Percentiles rank a stretch among this genome's conserved stretches.
Conservation (phyloP, 2,329 filamentous ascomycete genomes). For the Bipolaris cookei region DNA sequence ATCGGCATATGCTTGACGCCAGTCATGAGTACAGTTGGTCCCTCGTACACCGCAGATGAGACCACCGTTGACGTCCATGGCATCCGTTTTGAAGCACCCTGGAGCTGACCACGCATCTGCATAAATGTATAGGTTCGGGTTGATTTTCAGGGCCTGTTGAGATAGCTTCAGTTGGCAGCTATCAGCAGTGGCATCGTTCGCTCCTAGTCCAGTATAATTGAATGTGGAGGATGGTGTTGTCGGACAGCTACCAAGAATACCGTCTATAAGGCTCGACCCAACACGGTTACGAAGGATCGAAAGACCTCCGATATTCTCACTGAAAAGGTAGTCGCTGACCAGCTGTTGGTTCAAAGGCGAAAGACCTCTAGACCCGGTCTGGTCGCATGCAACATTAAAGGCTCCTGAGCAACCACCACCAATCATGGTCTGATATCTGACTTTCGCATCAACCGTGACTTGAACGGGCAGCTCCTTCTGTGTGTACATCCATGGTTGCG, state of each 20-base stretch:
- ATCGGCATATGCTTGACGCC: conserved; percentile 56
- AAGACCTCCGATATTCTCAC: conserved; percentile 51
- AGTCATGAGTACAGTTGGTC: conserved; percentile 50
- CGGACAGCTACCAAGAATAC: conserved; percentile 14
- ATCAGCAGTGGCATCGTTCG: conserved; percentile 17
- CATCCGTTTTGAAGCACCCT: conserved; percentile 58
- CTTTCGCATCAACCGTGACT: conserved; percentile 3
- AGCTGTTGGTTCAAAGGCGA: conserved; percentile 46
- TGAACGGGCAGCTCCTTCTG: conserved; percentile 4
- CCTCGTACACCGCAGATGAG: conserved; percentile 52
- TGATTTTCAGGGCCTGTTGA: conserved; percentile 53
- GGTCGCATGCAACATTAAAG: conserved; percentile 15
- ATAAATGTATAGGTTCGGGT: conserved; percentile 52
- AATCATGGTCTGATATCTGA: conserved; percentile 15
- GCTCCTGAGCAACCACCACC: conserved; percentile 18
- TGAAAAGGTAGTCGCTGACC: conserved; percentile 52
- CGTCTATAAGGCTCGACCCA: conserved; percentile 41
- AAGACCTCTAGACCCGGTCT: conserved; percentile 18
- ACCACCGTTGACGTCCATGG: conserved; percentile 51
- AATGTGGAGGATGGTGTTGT: conserved; percentile 14
- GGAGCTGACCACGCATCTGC: conserved; percentile 58
- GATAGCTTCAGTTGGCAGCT: conserved; percentile 59
- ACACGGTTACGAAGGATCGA: conserved; percentile 54
- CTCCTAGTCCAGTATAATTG: conserved; percentile 23
- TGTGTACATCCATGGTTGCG: conserved; percentile 9